phyloP scores from a whole-genome alignment of 345 rosid genomes.

The Heritiera littoralis region DNA sequence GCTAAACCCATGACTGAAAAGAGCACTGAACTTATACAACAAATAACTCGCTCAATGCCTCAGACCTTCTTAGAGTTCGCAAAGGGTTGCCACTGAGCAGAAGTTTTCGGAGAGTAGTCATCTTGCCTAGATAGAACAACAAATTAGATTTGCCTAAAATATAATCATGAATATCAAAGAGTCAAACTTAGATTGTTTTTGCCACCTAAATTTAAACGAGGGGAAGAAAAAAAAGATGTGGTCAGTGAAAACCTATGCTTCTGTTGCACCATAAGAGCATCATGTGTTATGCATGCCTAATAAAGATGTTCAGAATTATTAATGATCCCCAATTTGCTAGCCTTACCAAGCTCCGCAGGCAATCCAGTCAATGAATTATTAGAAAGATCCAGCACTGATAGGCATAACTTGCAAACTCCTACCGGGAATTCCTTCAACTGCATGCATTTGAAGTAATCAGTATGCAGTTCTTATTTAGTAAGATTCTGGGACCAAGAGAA shows the following conservation, averaged over 20 bases:
- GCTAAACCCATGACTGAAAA: constrained; percentile 24
- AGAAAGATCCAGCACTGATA: constrained; percentile 84
- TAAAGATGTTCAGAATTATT: constrained; percentile 15
- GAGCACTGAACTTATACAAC: constrained; percentile 14
- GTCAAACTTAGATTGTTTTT: background rate
- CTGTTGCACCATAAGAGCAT: background rate
- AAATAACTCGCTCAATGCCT: constrained; percentile 21
- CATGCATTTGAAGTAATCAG: constrained; percentile 30
- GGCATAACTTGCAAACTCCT: constrained; percentile 71
- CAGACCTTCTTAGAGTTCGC: constrained; percentile 83
- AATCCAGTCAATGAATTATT: constrained; percentile 88
- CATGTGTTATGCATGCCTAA: constrained; percentile 6
- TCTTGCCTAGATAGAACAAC: constrained; percentile 56
- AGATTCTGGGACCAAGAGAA: constrained; percentile 1
- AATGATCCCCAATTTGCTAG: constrained; percentile 23
- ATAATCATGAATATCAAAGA: background rate
- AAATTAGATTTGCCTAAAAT: background rate
- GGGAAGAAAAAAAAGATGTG: constrained; percentile 6
- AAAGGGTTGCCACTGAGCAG: constrained; percentile 82
- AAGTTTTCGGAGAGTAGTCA: constrained; percentile 78
- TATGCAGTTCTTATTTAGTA: constrained; percentile 7
- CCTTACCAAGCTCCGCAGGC: constrained; percentile 83
- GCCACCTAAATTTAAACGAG: background rate
- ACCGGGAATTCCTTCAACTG: constrained; percentile 85
- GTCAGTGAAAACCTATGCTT: background rate